Evolutionary conservation across 2,329 filamentous ascomycete genomes (phyloP).

Genomic region (Aspergillus bombycis): DNA sequence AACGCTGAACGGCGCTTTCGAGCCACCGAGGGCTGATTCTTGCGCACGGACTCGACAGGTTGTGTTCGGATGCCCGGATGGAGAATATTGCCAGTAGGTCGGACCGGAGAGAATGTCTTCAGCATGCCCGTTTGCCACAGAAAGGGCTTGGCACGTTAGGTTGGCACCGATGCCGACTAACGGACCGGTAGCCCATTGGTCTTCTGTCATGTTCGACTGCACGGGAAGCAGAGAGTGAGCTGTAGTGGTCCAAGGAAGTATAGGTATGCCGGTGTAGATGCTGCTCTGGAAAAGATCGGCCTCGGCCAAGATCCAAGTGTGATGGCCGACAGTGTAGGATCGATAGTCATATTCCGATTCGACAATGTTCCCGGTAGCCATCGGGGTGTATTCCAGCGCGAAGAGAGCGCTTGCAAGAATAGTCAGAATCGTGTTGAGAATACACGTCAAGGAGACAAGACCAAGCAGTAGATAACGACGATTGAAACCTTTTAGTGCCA

Average conservation of each 20-base stretch:
- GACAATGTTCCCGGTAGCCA: not conserved
- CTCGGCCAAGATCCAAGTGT: constrained; percentile 7
- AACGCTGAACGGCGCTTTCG: not conserved
- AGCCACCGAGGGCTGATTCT: not conserved
- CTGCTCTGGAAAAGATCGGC: constrained; percentile 14
- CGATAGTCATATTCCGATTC: constrained; percentile 7
- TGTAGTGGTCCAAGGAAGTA: constrained; percentile 19
- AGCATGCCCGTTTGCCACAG: not conserved
- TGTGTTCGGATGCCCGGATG: constrained; percentile 3
- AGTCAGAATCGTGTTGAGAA: constrained; percentile 9
- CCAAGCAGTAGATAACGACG: constrained; percentile 9
- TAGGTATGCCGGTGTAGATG: constrained; percentile 13
- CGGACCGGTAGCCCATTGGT: constrained; percentile 12
- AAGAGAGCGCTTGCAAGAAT: constrained; percentile 12
- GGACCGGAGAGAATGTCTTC: constrained; percentile 4
- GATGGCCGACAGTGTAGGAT: not conserved
- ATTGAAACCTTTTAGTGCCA: constrained; percentile 9
- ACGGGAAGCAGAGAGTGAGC: constrained; percentile 12
- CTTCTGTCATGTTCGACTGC: constrained; percentile 13
- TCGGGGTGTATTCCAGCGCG: constrained; percentile 5
- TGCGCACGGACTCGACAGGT: constrained; percentile 1
- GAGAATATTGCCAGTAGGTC: constrained; percentile 4
- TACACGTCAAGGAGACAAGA: constrained; percentile 10
- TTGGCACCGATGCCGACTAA: constrained; percentile 10
- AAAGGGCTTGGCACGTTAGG: constrained; percentile 2